These are phyloP conservation scores for Monosiga brevicollis DNA, from an alignment of 78 protist genomes.

Conservation along the genomic window DNA sequence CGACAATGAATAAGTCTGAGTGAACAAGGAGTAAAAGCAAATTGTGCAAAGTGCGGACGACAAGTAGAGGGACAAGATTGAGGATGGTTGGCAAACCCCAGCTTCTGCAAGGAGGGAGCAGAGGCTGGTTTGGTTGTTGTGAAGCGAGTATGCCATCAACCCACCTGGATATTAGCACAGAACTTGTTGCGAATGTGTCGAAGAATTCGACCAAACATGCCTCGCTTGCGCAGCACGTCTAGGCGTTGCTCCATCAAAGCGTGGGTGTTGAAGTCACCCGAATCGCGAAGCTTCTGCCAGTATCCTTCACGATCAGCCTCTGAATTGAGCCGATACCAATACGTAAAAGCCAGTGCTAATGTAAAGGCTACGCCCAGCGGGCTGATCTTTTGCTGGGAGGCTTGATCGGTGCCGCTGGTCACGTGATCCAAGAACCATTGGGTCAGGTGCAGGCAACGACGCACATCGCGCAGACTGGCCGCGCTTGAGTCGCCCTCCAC, in stretches of 20 bases:
- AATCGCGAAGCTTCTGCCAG: background rate
- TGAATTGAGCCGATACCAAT: background rate
- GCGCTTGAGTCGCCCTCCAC: conserved; percentile 4
- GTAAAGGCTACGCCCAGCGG: background rate
- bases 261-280: background rate
- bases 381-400: background rate
- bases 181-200: background rate
- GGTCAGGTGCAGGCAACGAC: background rate
- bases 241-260: background rate
- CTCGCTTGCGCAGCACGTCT: background rate
- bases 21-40: no score
- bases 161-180: conserved; percentile 1
- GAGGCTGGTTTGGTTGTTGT: no score
- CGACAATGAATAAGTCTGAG: no score
- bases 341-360: background rate
- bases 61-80: no score
- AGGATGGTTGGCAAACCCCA: no score
- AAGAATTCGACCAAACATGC: background rate
- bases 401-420: background rate
- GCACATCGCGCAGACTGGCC: conserved; percentile 37
- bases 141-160: no score
- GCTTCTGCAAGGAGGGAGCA: no score
- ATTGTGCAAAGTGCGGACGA: no score
- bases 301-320: background rate
- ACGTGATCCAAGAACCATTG: background rate